Evolutionary conservation across 2,329 filamentous ascomycete genomes (phyloP), one percentile per base, ranked within the genome.

Genomic region (Aspergillus tanneri): DNA sequence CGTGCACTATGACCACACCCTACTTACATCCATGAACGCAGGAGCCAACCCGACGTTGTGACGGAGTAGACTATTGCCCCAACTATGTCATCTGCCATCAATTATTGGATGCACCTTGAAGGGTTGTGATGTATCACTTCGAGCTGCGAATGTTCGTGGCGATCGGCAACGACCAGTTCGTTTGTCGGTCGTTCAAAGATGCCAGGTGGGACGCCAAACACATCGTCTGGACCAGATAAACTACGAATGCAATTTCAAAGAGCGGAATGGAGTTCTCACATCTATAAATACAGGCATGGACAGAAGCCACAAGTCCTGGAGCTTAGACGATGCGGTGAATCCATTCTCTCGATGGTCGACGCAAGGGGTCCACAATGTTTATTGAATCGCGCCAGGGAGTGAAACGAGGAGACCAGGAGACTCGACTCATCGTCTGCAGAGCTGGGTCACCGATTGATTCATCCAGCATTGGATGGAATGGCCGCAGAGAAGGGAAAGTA

Each of bases 121-220:
- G 27, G 22, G n/a, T 35, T 48, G 21, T 48, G 46, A 48, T 39
- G 23, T 34, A 35, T 48, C 46, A 48, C 25, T 37, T 46, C 30
- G 32, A 30, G 19, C 25, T 34, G 25, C 22, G 24, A 45, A 32
- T 24, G 21, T 25, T 37, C 43, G 40, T 21, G 54, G 27, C 45
- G 44, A 50, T 52, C 41, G 8, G 19, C 35, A 43, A 27, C 46
- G 47, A 42, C 39, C 34, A 37, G 30, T n/a, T 50, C 43, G 28
- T 25, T 27, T 24, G 18, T 30, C 35, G 11, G 9, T 24, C 9
- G 16, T 3, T 30, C n/a, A 25, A 46, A 47, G 50, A 39, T 55
- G 55, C 52, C 44, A 52, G 50, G 51, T 55, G 50, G 34, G 40
- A 50, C 36, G 43, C 49, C 43, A 47, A 41, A 48, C n/a, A 21